phyloP scores from a whole-genome alignment of 164 flowering plant genomes.

The Macadamia tetraphylla region DNA sequence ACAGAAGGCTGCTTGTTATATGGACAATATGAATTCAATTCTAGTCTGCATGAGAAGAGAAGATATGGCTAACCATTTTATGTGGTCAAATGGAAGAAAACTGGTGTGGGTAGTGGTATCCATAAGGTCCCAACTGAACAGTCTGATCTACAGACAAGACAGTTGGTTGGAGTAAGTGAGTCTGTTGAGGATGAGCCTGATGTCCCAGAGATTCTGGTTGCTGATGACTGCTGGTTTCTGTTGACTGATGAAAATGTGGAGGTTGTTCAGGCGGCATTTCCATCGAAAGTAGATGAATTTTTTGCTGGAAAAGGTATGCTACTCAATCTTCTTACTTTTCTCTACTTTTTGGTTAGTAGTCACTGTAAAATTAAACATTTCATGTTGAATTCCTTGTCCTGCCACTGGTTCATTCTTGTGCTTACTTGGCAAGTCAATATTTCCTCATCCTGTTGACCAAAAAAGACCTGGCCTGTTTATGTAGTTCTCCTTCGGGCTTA shows the following conservation, averaged over 20 bases:
- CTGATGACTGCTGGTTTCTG: constrained; percentile 50
- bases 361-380: no score
- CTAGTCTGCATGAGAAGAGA: constrained; percentile 62
- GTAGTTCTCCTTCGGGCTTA: no score
- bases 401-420: no score
- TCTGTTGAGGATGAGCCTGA: constrained; percentile 41
- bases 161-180: constrained; percentile 30
- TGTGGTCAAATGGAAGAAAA: constrained; percentile 78
- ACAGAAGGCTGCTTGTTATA: constrained; percentile 29
- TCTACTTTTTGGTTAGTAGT: no score
- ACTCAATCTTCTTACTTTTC: not conserved
- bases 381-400: no score
- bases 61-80: constrained; percentile 59
- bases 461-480: no score
- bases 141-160: constrained; percentile 18
- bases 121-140: constrained; percentile 20
- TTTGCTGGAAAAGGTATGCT: constrained; percentile 55
- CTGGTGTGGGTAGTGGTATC: constrained; percentile 5
- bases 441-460: no score
- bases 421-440: no score
- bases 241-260: constrained; percentile 83
- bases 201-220: constrained; percentile 36
- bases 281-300: constrained; percentile 46
- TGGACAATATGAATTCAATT: constrained; percentile 68
- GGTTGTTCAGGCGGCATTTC: constrained; percentile 73